Evolutionary conservation across 1,139 yeast genomes (phyloP), one percentile per base, ranked within the genome.

Genomic region (Zygosaccharomyces sapae): DNA sequence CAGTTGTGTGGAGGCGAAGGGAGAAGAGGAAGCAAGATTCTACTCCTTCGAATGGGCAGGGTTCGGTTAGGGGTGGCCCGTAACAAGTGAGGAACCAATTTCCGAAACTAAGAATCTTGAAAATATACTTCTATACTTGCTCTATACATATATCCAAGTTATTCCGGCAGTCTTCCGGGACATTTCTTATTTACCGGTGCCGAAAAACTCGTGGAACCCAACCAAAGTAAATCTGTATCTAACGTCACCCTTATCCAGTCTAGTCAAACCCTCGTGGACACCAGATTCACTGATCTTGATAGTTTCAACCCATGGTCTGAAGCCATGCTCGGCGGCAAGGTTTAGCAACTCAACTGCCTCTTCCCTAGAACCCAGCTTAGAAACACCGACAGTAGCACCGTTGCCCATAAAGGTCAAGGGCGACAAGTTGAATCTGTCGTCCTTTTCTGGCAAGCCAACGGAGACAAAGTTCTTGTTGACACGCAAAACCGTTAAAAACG

Each of bases 21-120:
- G 41, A 6, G 47, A 45, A n/a, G 41, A 43, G 6, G 59, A 62
- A 20, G 61, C 70, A 2, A 63, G 68, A 10, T 71, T 75, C 48
- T 85, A 77, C 59, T 81, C 89, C 0, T 70, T 85, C 1, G 90
- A 84, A 63, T 85, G 94, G 95, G 83, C 92, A 0, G 92, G 92
- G 0, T 85, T 85, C 66, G 88, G 88, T 48, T 82, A 27, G n/a
- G n/a, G n/a, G 20, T n/a, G n/a, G n/a, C n/a, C n/a, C n/a, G n/a
- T n/a, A n/a, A n/a, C n/a, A n/a, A n/a, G n/a, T n/a, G n/a, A n/a
- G n/a, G n/a, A n/a, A n/a, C n/a, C n/a, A n/a, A n/a, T n/a, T n/a
- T n/a, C n/a, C n/a, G n/a, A n/a, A n/a, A n/a, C n/a, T n/a, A n/a
- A n/a, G n/a, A n/a, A n/a, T n/a, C n/a, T n/a, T n/a, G n/a, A n/a